These are phyloP conservation scores for Auriscalpium vulgare DNA, from an alignment of 768 basidiomycete species.

Conservation along the genomic window DNA sequence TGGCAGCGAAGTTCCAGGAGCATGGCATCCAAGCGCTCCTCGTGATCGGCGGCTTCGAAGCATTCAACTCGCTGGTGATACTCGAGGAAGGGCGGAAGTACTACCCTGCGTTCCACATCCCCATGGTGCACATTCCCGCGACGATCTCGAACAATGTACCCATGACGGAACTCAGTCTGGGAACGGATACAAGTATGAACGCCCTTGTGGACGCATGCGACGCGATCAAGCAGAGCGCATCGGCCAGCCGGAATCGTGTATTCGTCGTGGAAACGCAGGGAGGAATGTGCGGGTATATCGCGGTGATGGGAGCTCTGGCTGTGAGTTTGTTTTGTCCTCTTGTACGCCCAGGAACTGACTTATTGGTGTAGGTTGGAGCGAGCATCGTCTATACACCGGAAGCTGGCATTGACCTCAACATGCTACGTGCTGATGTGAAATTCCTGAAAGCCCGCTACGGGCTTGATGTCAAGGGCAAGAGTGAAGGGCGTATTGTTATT, in stretches of 20 bases:
- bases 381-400: conserved; percentile 93
- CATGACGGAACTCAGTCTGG: conserved; percentile 91
- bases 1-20: conserved; percentile 89
- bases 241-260: conserved; percentile 90
- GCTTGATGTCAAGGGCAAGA: conserved; percentile 81
- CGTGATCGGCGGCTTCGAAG: conserved; percentile 95
- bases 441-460: conserved; percentile 82
- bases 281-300: conserved; percentile 92
- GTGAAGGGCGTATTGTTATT: conserved; percentile 90
- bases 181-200: conserved; percentile 96
- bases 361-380: conserved; percentile 67
- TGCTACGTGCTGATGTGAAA: conserved; percentile 74
- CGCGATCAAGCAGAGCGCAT: conserved; percentile 97
- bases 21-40: conserved; percentile 71
- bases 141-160: conserved; percentile 99
- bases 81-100: conserved; percentile 73
- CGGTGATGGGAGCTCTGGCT: conserved; percentile 91
- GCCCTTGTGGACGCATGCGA: conserved; percentile 97
- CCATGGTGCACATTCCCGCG: conserved; percentile 92
- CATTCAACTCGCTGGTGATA: conserved; percentile 70
- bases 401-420: conserved; percentile 75
- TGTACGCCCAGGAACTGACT: background rate
- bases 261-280: conserved; percentile 99
- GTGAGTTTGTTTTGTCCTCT: conserved; percentile 40
- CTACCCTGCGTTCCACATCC: conserved; percentile 92